Evolutionary conservation across 495 filamentous ascomycete genomes (phyloP).

Genomic region (Penicillium crystallinum): DNA sequence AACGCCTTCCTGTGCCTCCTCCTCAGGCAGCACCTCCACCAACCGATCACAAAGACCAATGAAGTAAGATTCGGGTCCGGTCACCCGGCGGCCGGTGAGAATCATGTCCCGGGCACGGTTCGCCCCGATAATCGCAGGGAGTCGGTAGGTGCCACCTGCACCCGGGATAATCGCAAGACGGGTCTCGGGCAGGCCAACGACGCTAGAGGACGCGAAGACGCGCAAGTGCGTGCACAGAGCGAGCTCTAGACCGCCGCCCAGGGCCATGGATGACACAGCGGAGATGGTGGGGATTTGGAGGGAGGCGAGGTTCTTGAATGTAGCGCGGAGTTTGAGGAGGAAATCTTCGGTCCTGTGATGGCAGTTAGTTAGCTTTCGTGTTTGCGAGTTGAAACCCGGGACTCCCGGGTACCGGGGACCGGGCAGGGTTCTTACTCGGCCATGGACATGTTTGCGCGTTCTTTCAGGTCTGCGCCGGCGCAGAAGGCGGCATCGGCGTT

Average conservation of each 20-base stretch:
- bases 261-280: slow-evolving; percentile 70
- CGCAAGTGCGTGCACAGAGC: slow-evolving; percentile 82
- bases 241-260: slow-evolving; percentile 90
- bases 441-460: slow-evolving; percentile 65
- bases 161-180: slow-evolving; percentile 89
- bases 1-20: slow-evolving; percentile 44
- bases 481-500: slow-evolving; percentile 80
- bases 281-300: slow-evolving; percentile 87
- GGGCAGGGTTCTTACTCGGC: slow-evolving; percentile 51
- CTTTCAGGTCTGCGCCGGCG: slow-evolving; percentile 91
- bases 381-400: not conserved
- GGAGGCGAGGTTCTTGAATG: slow-evolving; percentile 59
- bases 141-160: slow-evolving; percentile 84
- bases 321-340: slow-evolving; percentile 64
- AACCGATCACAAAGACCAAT: slow-evolving; percentile 79
- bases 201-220: slow-evolving; percentile 66
- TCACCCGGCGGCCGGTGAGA: slow-evolving; percentile 75
- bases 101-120: slow-evolving; percentile 75
- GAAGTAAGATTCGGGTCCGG: slow-evolving; percentile 73
- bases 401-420: not conserved
- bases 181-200: slow-evolving; percentile 84
- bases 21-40: slow-evolving; percentile 63
- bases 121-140: slow-evolving; percentile 71
- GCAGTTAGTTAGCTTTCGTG: not conserved
- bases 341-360: slow-evolving; percentile 63